Base-by-base conservation (phyloP, 1,139 yeast genomes). In the Zygosaccharomyces pseudobailii region DNA sequence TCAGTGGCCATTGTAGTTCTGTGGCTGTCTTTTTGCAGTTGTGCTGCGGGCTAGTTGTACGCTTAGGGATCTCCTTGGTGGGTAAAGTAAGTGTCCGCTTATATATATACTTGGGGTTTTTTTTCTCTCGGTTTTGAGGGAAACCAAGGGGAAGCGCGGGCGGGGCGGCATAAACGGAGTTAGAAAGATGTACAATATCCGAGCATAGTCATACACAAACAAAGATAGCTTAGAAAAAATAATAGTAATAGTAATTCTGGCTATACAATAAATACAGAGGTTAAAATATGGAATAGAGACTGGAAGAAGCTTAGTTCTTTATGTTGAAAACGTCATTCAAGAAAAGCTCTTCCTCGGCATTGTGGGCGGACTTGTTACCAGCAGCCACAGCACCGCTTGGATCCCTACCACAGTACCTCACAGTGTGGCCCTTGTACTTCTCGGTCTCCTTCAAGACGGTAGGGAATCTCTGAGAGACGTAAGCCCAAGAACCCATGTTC, bases 301-400 rank as follows among this genome's bases (percentile, higher is more conserved):
- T 13, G 17, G 17, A 13, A 13, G 17, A 10, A 13, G 30, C 19
- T 23, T 32, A 38, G 21, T 38, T 38, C 34, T 38, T 38, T 5
- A 10, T 8, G 10, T 21, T 61, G 70, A 88, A 85, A 54, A 85
- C 96, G 49, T 86, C 95, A 52, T 76, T 74, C 67, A 90, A 76
- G 76, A 92, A 87, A 31, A 85, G 82, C 60, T 83, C 86, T 74
- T 92, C 98, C 75, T 94, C 97, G 56, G 85, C 84, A 59, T 70
- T 69, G 71, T 94, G 98, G 79, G 82, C 82, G 56, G 83, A 73
- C 81, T 94, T 94, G 55, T 87, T 75, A 73, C 99, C 99, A 59
- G 98, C 96, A 63, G 99, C 98, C 65, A 92, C 96, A 53, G 96
- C 84, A 47, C 97, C 97, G 68, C 92, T 84, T 68, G 98, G 98